Percentiles rank a stretch among this genome's conserved stretches.
These are phyloP conservation scores for Hypericum androsaemum DNA, from an alignment of 345 rosid species.

Conservation along the genomic window DNA sequence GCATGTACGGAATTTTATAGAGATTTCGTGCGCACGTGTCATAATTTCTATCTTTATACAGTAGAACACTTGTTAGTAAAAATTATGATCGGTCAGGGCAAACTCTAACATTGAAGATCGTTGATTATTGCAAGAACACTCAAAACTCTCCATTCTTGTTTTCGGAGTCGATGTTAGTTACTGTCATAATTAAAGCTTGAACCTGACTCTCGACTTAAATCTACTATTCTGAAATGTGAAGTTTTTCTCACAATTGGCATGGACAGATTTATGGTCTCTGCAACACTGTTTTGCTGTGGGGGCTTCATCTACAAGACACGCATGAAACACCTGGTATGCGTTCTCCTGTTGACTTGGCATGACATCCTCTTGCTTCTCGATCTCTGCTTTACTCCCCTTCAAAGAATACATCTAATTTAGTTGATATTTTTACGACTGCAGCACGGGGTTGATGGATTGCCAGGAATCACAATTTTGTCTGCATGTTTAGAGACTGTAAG, in stretches of 20 bases:
- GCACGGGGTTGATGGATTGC: conserved; percentile 87
- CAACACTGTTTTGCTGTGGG: conserved; percentile 65
- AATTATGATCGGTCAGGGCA: no score
- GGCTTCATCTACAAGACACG: conserved; percentile 84
- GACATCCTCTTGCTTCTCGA: not conserved
- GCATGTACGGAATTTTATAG: conserved; percentile 40
- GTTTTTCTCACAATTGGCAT: conserved; percentile 10
- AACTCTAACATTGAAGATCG: no score
- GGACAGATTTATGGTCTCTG: conserved; percentile 56
- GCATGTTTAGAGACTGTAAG: conserved; percentile 88
- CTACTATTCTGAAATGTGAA: conserved; percentile 12
- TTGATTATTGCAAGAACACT: no score
- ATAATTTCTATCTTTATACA: no score
- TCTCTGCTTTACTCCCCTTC: not conserved
- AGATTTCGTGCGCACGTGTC: no score
- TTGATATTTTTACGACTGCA: conserved; percentile 19
- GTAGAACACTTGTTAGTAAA: no score
- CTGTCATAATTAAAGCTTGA: no score
- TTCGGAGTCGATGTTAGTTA: no score
- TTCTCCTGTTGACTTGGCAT: conserved; percentile 5
- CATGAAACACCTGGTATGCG: conserved; percentile 50
- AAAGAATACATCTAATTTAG: not conserved
- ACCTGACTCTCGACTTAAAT: no score
- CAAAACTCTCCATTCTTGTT: no score
- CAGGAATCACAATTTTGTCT: conserved; percentile 70